These are phyloP conservation scores for Trametes maxima DNA, from an alignment of 768 basidiomycete genomes.

Conservation along the genomic window DNA sequence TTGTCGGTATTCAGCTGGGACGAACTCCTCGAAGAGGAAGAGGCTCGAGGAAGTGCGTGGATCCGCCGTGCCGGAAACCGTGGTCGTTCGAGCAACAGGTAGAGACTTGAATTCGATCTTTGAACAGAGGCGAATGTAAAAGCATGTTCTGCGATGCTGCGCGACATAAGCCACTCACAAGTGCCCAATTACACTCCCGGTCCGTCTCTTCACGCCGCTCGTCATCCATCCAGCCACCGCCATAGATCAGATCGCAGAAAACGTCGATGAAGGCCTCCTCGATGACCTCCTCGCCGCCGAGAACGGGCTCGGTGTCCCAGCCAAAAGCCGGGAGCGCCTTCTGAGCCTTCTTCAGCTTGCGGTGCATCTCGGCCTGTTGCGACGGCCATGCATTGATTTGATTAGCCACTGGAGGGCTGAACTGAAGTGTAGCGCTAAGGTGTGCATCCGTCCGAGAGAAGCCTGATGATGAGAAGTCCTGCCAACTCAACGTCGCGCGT, in stretches of 20 bases:
- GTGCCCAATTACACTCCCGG: conserved; percentile 88
- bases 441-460: conserved; percentile 81
- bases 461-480: conserved; percentile 82
- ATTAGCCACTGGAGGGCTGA: conserved; percentile 58
- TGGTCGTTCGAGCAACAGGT: conserved; percentile 41
- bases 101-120: conserved; percentile 89
- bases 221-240: conserved; percentile 82
- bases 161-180: conserved; percentile 55
- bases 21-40: conserved; percentile 91
- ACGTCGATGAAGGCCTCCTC: conserved; percentile 92
- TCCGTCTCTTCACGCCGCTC: conserved; percentile 75
- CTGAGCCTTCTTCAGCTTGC: conserved; percentile 84
- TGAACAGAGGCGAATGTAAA: background rate
- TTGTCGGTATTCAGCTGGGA: conserved; percentile 84
- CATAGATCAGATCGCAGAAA: conserved; percentile 81
- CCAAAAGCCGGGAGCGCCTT: conserved; percentile 83
- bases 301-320: conserved; percentile 88
- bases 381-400: conserved; percentile 73
- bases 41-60: conserved; percentile 74
- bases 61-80: conserved; percentile 45
- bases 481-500: conserved; percentile 86
- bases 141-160: background rate
- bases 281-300: conserved; percentile 76
- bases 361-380: conserved; percentile 70
- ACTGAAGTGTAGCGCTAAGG: conserved; percentile 80